Percentiles rank a stretch among this genome's conserved stretches.
Evolutionary conservation across 2,329 filamentous ascomycete species (phyloP).

Genomic region (Beauveria rudraprayagi): DNA sequence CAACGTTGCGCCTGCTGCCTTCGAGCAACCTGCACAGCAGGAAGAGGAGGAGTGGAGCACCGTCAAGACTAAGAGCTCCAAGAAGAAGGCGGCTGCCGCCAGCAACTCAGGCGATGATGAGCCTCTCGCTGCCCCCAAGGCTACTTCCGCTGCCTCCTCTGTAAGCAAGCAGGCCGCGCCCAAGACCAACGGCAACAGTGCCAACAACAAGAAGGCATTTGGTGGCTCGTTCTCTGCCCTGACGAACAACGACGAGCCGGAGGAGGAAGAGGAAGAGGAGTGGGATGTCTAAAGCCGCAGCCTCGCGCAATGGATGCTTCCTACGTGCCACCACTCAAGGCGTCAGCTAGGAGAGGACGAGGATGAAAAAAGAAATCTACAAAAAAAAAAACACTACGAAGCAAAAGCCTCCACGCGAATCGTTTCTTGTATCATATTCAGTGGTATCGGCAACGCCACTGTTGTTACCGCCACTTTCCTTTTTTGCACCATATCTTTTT

Average conservation of each 20-base stretch:
- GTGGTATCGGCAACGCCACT: background rate
- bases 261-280: conserved; percentile 38
- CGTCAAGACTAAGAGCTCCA: conserved; percentile 41
- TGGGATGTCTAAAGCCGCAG: conserved; percentile 41
- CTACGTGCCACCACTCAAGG: background rate
- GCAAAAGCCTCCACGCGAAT: background rate
- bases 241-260: conserved; percentile 33
- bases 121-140: conserved; percentile 19
- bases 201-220: conserved; percentile 23
- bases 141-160: conserved; percentile 13
- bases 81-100: conserved; percentile 33
- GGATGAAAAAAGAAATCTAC: background rate
- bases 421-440: conserved; percentile 9
- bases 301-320: background rate
- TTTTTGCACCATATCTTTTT: background rate
- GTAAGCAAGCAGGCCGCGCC: background rate
- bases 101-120: conserved; percentile 30
- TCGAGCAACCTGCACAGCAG: conserved; percentile 56
- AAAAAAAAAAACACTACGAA: background rate
- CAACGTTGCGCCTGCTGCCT: conserved; percentile 43
- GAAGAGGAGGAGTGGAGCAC: conserved; percentile 52
- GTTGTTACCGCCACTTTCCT: background rate
- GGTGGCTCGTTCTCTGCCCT: conserved; percentile 42
- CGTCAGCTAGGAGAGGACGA: background rate
- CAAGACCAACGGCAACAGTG: conserved; percentile 1